Evolutionary conservation across 495 filamentous ascomycete species (phyloP).

Genomic region (Aspergillus kassunensis): DNA sequence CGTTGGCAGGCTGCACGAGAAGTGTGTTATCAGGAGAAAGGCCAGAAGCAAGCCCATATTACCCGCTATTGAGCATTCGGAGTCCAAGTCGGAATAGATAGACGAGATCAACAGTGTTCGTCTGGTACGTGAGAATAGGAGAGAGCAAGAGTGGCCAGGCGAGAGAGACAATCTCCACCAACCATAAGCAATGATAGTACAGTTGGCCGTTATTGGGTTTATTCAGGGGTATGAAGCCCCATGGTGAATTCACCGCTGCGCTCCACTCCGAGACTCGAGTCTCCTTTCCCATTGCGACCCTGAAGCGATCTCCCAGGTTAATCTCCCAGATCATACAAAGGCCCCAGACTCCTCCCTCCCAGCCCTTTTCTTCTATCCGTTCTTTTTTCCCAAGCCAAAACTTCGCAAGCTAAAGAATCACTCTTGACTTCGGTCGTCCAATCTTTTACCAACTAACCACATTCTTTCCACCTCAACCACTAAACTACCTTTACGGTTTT

Average conservation of each 20-base stretch:
- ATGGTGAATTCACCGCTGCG: slow-evolving; percentile 11
- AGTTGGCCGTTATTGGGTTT: slow-evolving; percentile 7
- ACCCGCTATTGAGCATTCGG: slow-evolving; percentile 5
- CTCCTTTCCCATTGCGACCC: slow-evolving; percentile 18
- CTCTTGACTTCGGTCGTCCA: slow-evolving; percentile 54
- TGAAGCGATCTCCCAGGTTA: slow-evolving; percentile 35
- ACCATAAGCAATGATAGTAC: slow-evolving; percentile 2
- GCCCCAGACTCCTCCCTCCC: slow-evolving; percentile 26
- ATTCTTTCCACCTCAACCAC: slow-evolving; percentile 9
- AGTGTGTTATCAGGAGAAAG: too few species aligned
- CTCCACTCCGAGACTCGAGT: slow-evolving; percentile 10
- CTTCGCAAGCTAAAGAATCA: slow-evolving; percentile 34
- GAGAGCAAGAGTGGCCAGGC: not conserved
- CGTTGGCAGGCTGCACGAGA: too few species aligned
- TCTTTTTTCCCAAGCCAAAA: slow-evolving; percentile 37
- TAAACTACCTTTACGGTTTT: slow-evolving; percentile 35
- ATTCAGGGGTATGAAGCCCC: not conserved
- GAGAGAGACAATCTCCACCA: slow-evolving; percentile 9
- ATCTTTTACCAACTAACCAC: slow-evolving; percentile 41
- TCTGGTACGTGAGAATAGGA: slow-evolving; percentile 5
- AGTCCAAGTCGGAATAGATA: not conserved
- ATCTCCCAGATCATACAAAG: slow-evolving; percentile 48
- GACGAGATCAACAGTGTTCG: not conserved
- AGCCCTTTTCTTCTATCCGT: slow-evolving; percentile 21
- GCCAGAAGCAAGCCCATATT: not conserved